A percentile compares a stretch with the other conserved stretches of the same genome.
phyloP scores from a whole-genome alignment of 352 stramenopile genomes.

The Pythium plurisporium region DNA sequence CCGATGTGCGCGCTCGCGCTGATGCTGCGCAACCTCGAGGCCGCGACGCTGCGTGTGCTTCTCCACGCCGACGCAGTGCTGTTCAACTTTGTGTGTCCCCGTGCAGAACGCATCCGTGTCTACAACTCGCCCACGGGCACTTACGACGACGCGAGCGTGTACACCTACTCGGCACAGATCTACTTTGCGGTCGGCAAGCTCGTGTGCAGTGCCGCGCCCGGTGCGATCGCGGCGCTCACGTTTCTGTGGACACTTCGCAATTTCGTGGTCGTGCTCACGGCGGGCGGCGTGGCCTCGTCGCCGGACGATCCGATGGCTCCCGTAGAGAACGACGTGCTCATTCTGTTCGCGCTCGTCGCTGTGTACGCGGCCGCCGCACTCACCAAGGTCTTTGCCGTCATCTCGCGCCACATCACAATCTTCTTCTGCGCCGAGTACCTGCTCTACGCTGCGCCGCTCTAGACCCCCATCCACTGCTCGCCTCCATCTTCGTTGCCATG shows the following conservation, averaged over 20 bases:
- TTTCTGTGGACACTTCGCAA: constrained; percentile 50
- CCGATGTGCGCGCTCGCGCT: neutral
- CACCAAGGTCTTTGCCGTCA: constrained; percentile 45
- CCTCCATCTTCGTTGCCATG: neutral
- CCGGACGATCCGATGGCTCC: constrained; percentile 2
- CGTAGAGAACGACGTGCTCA: constrained; percentile 42
- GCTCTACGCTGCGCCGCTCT: constrained; percentile 32
- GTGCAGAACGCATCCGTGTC: constrained; percentile 42
- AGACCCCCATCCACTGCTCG: neutral
- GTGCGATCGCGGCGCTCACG: constrained; percentile 32
- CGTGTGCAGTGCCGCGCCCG: constrained; percentile 39
- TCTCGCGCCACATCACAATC: constrained; percentile 56
- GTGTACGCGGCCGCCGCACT: constrained; percentile 52
- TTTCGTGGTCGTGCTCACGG: constrained; percentile 20
- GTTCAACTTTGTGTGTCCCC: constrained; percentile 58
- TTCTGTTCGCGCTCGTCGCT: constrained; percentile 34
- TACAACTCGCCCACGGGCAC: constrained; percentile 33
- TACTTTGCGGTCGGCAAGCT: constrained; percentile 61
- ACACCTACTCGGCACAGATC: constrained; percentile 40
- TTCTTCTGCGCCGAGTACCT: constrained; percentile 74
- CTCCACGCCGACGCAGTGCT: constrained; percentile 41
- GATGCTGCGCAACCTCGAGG: constrained; percentile 27
- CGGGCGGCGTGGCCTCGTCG: neutral
- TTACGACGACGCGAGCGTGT: constrained; percentile 26
- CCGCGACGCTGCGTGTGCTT: constrained; percentile 28